Evolutionary conservation across 2,329 filamentous ascomycete species (phyloP), one percentile per base, ranked within the genome.

Genomic region (Tolypocladium tropicale): DNA sequence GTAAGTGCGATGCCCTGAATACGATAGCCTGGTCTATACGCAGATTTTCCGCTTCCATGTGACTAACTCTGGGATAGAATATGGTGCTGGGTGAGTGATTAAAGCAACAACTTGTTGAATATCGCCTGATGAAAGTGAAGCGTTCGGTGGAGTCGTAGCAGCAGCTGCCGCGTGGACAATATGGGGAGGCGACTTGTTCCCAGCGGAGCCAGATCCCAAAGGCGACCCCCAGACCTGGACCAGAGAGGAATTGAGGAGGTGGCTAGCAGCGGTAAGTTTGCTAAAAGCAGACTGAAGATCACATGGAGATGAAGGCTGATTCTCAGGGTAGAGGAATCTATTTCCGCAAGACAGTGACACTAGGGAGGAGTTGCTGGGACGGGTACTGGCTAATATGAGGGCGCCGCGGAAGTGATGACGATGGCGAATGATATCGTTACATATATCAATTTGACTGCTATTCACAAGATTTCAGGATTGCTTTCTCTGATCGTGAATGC

Each of bases 101-200:
- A 10, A 33, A 33, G 18, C 5, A 11, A 2, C 4, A 50, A 7
- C 28, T 18, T 32, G 46, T 32, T 5, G n/a, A n/a, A n/a, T n/a
- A n/a, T 54, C 10, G n/a, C 28, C 25, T 12, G 30, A 28, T 37
- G 46, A 34, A 10, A 23, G 16, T 16, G 16, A 21, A 85, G 89
- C 85, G 21, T 96, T 96, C 68, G 85, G 88, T 5, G 89, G 88
- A 11, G 79, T 95, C 54, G 81, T 96, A 16, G 88, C 89, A 7
- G 90, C 88, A 2, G 90, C 88, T 2, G 88, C 90, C 18, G 84
- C 83, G 46, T 96, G 88, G 86, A 81, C 83, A 21, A 93, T 96
- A 64, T 95, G 88, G 85, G 90, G 90, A 56, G 80, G 83, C 54
- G 90, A 93, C 60, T 81, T 96, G 65, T 95, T 96, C 65, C 92